Base-by-base conservation (phyloP, 768 basidiomycete genomes). In the Trichaptum fuscoviolaceum region DNA sequence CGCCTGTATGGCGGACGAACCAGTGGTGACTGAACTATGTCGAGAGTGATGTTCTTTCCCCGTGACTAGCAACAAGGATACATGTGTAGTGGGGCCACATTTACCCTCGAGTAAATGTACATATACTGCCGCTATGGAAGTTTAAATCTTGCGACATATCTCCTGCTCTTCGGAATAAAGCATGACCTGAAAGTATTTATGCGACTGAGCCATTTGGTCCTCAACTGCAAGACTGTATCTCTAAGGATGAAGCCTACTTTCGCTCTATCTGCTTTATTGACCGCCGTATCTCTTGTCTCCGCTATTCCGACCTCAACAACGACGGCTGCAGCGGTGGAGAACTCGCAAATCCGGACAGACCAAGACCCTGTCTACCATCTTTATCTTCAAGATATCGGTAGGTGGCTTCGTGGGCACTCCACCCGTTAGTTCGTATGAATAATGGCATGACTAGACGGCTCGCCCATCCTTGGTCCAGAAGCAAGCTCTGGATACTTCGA, bases 291-390 rank as follows among this genome's bases (percentile, higher is more conserved):
- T 20, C 20, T 52, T 20, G 42, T 52, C 6, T 52, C 15, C 15
- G 42, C 42, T 15, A 20, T 52, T 15, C 59, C 74, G 1, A 75
- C 73, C 7, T 69, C 64, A 25, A 72, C 68, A 10, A 20, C 69
- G 36, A 69, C 71, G 20, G 71, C 63, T 10, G 70, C 78, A 8
- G 69, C 73, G 30, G 73, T 75, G 18, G 73, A 74, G 4, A 77
- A 76, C 27, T 81, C 82, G 30, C 84, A 85, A 68, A 85, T 87
- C 63, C 81, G 85, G 63, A 74, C 81, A 1, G 85, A 81, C 35
- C 78, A 82, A 69, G 80, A 79, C 60, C 85, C 85, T 4, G 83
- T 84, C 7, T 86, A 75, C 68, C 85, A 87, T 70, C 82, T 85
- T 71, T 87, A 87, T 73, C 77, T 87, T 24, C 85, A 86, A 69